Evolutionary conservation across 371 early-diverging fungal genomes (phyloP).

Genomic region (Apophysomyces trapeziformis): DNA sequence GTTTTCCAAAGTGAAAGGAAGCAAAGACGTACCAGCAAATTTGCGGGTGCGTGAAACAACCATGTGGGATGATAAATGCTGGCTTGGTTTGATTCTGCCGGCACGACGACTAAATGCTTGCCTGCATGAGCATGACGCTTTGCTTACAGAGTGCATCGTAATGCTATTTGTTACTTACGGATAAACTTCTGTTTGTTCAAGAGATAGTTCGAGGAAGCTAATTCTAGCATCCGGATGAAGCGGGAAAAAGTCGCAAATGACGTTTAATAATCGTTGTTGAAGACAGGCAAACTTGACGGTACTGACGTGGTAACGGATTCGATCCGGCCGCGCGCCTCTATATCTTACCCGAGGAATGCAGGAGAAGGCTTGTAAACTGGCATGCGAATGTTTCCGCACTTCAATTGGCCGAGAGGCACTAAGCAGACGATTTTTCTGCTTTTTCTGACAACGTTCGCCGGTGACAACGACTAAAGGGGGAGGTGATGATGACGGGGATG

Average conservation of each 20-base stretch:
- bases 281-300: slow-evolving; percentile 34
- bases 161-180: slow-evolving; percentile 28
- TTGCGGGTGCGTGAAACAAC: slow-evolving; percentile 9
- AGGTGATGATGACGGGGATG: background rate
- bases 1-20: background rate
- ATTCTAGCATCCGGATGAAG: slow-evolving; percentile 22
- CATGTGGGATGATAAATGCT: slow-evolving; percentile 8
- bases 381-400: slow-evolving; percentile 31
- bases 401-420: slow-evolving; percentile 18
- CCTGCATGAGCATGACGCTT: no score
- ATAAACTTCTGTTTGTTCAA: slow-evolving; percentile 37
- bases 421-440: background rate
- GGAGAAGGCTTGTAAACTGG: slow-evolving; percentile 27
- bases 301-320: slow-evolving; percentile 30
- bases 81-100: slow-evolving; percentile 11
- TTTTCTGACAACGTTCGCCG: background rate
- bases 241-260: slow-evolving; percentile 25
- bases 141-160: background rate
- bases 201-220: slow-evolving; percentile 17
- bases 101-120: slow-evolving; percentile 7
- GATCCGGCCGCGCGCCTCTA: slow-evolving; percentile 26
- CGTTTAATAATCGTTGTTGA: slow-evolving; percentile 18
- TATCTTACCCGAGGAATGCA: slow-evolving; percentile 30
- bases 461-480: background rate
- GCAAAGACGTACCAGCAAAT: slow-evolving; percentile 9